Conservation (phyloP, 148 eudicot species). For the Rhododendron ovatum region DNA sequence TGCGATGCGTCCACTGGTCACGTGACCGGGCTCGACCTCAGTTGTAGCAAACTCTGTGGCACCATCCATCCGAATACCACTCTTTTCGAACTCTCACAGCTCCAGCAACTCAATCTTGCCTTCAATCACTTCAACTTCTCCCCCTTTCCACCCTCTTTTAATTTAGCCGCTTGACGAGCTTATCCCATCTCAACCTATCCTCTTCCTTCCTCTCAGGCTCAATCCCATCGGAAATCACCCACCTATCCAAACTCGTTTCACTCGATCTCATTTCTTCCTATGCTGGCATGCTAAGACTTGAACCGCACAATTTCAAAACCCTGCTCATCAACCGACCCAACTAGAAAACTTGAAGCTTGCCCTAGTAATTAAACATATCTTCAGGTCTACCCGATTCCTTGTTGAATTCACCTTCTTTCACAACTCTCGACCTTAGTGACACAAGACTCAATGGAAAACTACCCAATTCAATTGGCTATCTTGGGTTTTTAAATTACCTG, state of each 20-base stretch:
- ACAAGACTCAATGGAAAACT: neutral
- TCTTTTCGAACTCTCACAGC: neutral
- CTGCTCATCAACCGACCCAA: too few species aligned
- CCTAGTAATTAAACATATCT: too few species aligned
- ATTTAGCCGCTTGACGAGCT: neutral
- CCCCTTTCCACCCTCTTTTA: neutral
- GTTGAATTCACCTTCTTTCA: neutral
- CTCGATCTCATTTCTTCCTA: neutral
- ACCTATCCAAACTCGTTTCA: neutral
- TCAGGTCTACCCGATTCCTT: neutral
- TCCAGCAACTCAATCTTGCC: neutral
- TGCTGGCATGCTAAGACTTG: too few species aligned
- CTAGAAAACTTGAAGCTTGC: too few species aligned
- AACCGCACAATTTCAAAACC: too few species aligned
- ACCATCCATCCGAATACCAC: neutral
- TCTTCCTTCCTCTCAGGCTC: neutral
- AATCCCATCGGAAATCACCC: neutral
- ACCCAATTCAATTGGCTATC: too few species aligned
- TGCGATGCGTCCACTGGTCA: conserved; percentile 1
- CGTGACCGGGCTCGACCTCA: conserved; percentile 3
- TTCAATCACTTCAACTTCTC: neutral
- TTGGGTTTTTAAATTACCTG: too few species aligned
- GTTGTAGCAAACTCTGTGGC: neutral
- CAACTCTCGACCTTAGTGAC: rapidly evolving
- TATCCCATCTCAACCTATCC: neutral